A percentile compares a stretch with the other conserved stretches of the same genome.
Evolutionary conservation across 2,329 filamentous ascomycete species (phyloP).

Genomic region (Penicillium sp.): DNA sequence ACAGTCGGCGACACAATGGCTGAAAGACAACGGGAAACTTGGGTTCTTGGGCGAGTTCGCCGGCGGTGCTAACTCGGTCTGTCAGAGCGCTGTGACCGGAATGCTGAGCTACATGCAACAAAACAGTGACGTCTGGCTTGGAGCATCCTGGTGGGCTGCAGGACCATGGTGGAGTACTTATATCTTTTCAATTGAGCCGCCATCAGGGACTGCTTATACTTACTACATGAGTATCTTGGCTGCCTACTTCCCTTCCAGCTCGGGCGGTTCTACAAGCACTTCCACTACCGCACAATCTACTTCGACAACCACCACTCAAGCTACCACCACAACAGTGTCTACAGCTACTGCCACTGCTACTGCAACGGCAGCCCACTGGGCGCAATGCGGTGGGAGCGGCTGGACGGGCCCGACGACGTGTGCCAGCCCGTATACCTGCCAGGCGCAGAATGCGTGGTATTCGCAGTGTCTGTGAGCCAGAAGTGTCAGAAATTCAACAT

Average conservation of each 20-base stretch:
- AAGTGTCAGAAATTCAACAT: not conserved
- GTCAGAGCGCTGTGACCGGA: constrained; percentile 58
- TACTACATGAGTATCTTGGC: constrained; percentile 11
- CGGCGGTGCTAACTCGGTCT: constrained; percentile 52
- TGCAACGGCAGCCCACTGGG: constrained; percentile 29
- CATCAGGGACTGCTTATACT: constrained; percentile 8
- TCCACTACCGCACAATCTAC: constrained; percentile 4
- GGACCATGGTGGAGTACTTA: constrained; percentile 64
- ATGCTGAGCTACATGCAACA: constrained; percentile 60
- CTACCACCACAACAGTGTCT: constrained; percentile 15
- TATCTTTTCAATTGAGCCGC: constrained; percentile 31
- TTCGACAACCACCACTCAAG: constrained; percentile 19
- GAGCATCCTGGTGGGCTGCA: constrained; percentile 63
- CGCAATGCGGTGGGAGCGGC: constrained; percentile 44
- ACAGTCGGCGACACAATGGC: constrained; percentile 50
- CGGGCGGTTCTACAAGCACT: constrained; percentile 9
- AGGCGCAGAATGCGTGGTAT: constrained; percentile 44
- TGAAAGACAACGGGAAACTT: constrained; percentile 60
- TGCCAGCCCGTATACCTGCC: constrained; percentile 42
- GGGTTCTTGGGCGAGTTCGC: constrained; percentile 65
- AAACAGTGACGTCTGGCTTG: constrained; percentile 65
- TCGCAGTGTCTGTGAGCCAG: constrained; percentile 44
- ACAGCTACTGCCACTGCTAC: constrained; percentile 16
- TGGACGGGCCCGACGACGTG: constrained; percentile 45
- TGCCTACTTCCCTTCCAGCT: constrained; percentile 31